Percentiles rank a stretch among this genome's conserved stretches.
phyloP scores from a whole-genome alignment of 2,329 filamentous ascomycete genomes.

The Basipetospora chlamydospora region DNA sequence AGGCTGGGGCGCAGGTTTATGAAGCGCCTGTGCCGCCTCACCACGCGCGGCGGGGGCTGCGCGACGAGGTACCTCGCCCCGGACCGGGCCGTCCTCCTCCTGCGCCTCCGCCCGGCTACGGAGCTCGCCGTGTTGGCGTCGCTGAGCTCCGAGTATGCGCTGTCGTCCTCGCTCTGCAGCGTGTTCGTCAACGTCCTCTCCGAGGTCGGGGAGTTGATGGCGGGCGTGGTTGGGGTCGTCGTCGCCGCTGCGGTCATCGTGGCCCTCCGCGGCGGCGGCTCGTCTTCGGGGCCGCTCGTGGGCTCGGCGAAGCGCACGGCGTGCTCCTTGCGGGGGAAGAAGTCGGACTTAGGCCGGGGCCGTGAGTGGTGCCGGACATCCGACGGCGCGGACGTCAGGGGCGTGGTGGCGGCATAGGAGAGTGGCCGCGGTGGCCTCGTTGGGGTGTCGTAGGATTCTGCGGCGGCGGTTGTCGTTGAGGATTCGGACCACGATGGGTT shows the following conservation, averaged over 20 bases:
- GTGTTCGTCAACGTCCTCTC: neutral
- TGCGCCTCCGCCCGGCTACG: constrained; percentile 21
- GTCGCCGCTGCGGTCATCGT: too few species aligned
- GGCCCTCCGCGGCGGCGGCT: too few species aligned
- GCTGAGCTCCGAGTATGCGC: constrained; percentile 26
- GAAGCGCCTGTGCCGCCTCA: constrained; percentile 48
- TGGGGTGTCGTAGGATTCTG: constrained; percentile 6
- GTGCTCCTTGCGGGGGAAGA: constrained; percentile 23
- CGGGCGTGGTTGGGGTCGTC: too few species aligned
- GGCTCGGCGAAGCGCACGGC: constrained; percentile 31
- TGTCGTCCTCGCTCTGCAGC: constrained; percentile 34
- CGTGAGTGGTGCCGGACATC: constrained; percentile 8
- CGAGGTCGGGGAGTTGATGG: neutral
- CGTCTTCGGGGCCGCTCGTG: neutral
- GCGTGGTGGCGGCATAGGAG: constrained; percentile 4
- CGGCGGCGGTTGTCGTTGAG: too few species aligned
- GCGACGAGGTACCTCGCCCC: constrained; percentile 54
- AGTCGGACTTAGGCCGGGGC: constrained; percentile 22
- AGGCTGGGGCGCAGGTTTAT: constrained; percentile 53
- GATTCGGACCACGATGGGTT: neutral
- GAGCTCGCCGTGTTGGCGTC: constrained; percentile 22
- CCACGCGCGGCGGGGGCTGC: constrained; percentile 46
- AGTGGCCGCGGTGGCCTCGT: constrained; percentile 1
- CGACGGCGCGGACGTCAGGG: neutral
- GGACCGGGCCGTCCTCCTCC: constrained; percentile 32